These are phyloP conservation scores for Scheffersomyces stambukii DNA, from an alignment of 1,139 yeast genomes.

Conservation along the genomic window DNA sequence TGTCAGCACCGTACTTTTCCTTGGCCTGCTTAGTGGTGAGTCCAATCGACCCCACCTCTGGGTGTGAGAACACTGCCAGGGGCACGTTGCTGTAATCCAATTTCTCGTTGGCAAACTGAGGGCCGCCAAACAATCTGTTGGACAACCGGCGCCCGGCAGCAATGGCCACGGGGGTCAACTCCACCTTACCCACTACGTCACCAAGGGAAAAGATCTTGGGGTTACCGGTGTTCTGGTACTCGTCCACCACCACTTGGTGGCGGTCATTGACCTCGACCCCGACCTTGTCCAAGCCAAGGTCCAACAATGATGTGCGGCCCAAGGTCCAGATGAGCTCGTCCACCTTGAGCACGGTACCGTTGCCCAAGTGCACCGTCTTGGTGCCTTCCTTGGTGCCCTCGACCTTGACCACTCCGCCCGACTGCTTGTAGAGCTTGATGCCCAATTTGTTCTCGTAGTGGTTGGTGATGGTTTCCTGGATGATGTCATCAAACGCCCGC, in stretches of 20 bases:
- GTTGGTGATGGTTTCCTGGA: conserved; percentile 75
- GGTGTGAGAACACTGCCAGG: conserved; percentile 91
- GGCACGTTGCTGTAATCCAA: conserved; percentile 86
- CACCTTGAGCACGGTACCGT: conserved; percentile 58
- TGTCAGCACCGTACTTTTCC: conserved; percentile 72
- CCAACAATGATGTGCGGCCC: conserved; percentile 78
- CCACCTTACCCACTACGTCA: conserved; percentile 87
- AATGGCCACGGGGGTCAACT: conserved; percentile 96
- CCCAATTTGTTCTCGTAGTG: conserved; percentile 74
- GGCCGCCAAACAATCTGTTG: conserved; percentile 82
- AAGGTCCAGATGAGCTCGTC: conserved; percentile 90
- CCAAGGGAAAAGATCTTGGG: conserved; percentile 81
- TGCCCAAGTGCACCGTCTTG: conserved; percentile 55
- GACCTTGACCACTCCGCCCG: conserved; percentile 53
- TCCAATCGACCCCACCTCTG: conserved; percentile 95
- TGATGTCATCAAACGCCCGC: conserved; percentile 79
- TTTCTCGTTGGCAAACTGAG: conserved; percentile 63
- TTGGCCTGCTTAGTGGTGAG: conserved; percentile 74
- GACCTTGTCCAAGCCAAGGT: conserved; percentile 71
- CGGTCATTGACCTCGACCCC: conserved; percentile 61
- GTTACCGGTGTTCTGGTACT: conserved; percentile 77
- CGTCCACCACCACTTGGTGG: conserved; percentile 71
- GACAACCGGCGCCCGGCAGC: conserved; percentile 96
- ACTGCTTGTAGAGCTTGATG: conserved; percentile 67
- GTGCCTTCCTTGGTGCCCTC: conserved; percentile 59